phyloP scores from a whole-genome alignment of 768 basidiomycete species.

The Infundibulicybe gibba region DNA sequence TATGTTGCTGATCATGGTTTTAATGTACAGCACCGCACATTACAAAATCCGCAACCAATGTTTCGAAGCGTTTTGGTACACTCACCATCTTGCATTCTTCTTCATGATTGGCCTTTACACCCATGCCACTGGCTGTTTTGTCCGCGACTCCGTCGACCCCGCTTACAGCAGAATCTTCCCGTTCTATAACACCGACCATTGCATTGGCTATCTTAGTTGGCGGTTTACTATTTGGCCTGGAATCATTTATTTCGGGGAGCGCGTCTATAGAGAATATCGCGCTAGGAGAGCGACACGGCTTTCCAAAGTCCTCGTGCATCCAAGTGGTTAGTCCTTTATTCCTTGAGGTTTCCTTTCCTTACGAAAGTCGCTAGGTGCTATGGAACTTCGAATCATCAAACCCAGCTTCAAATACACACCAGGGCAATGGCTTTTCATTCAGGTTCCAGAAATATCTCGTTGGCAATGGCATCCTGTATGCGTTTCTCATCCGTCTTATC shows the following conservation, averaged over 20 bases:
- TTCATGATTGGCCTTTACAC: conserved; percentile 90
- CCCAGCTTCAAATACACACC: conserved; percentile 89
- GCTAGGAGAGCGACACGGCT: conserved; percentile 74
- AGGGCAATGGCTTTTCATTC: conserved; percentile 90
- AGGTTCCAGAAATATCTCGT: conserved; percentile 79
- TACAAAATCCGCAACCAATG: conserved; percentile 83
- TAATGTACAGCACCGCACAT: conserved; percentile 92
- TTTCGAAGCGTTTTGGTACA: conserved; percentile 98
- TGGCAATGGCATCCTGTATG: conserved; percentile 96
- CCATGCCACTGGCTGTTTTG: conserved; percentile 93
- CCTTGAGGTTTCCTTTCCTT: not conserved
- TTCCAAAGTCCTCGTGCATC: conserved; percentile 85
- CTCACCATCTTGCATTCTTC: conserved; percentile 92
- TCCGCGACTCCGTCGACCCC: conserved; percentile 80
- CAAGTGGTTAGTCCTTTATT: conserved; percentile 55
- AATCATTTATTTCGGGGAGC: conserved; percentile 85
- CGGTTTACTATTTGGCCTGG: conserved; percentile 91
- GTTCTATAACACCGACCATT: conserved; percentile 85
- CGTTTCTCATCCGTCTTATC: conserved; percentile 10
- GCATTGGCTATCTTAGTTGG: conserved; percentile 91
- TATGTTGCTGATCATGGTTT: conserved; percentile 90
- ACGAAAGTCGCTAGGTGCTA: conserved; percentile 51
- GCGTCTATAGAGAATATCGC: conserved; percentile 80
- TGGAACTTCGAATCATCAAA: conserved; percentile 92
- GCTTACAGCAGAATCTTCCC: conserved; percentile 71